These are phyloP conservation scores for Xylariomycetidae sp. DNA, from an alignment of 2,329 filamentous ascomycete genomes.

Conservation along the genomic window DNA sequence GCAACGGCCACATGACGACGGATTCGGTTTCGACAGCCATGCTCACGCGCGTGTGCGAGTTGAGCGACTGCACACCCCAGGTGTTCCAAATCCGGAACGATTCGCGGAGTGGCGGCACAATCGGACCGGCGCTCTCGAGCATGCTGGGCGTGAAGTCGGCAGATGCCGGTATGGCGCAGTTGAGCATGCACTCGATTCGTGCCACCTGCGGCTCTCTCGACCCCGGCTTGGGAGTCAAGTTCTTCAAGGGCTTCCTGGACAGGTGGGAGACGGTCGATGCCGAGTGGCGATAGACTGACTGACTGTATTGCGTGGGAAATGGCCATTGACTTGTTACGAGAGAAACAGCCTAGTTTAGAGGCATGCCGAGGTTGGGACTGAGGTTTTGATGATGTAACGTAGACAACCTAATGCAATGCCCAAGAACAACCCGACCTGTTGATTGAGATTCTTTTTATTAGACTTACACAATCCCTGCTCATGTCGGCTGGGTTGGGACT, in stretches of 20 bases:
- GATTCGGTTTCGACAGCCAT: conserved; percentile 81
- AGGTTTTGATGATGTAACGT: too few species aligned
- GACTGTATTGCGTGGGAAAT: too few species aligned
- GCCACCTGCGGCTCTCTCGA: conserved; percentile 83
- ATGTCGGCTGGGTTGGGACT: too few species aligned
- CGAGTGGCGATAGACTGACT: conserved; percentile 65
- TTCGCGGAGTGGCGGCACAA: conserved; percentile 80
- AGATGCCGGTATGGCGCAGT: conserved; percentile 83
- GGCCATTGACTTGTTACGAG: too few species aligned
- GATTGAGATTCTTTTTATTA: too few species aligned
- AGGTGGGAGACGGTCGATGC: conserved; percentile 77
- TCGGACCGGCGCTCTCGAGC: conserved; percentile 84
- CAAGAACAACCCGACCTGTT: too few species aligned
- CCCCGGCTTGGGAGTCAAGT: conserved; percentile 78
- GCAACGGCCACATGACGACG: conserved; percentile 94
- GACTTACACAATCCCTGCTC: too few species aligned
- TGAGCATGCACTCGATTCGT: conserved; percentile 90
- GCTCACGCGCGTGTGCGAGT: conserved; percentile 70
- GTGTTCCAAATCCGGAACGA: conserved; percentile 95
- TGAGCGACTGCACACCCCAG: conserved; percentile 66
- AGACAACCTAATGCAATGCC: too few species aligned
- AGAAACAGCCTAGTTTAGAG: too few species aligned
- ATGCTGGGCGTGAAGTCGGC: conserved; percentile 76
- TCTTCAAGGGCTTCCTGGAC: conserved; percentile 87
- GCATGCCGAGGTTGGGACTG: too few species aligned